Evolutionary conservation across 768 basidiomycete genomes (phyloP).

Genomic region (Mrakia gelida): DNA sequence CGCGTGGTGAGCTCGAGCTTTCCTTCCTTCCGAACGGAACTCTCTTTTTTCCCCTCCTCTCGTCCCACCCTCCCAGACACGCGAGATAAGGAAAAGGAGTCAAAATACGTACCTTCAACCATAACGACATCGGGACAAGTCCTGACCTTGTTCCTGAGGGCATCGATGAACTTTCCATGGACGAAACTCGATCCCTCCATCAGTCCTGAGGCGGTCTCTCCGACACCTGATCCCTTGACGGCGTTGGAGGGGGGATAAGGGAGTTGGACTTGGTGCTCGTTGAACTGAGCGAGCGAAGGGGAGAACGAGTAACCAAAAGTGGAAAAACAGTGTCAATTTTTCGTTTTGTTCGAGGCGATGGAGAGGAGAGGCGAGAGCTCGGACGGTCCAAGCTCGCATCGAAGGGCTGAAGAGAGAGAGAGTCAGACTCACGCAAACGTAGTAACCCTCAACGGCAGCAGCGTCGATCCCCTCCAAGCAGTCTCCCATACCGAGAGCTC

Average conservation of each 20-base stretch:
- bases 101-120: conserved; percentile 44
- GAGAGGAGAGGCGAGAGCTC: not conserved
- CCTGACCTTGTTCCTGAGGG: conserved; percentile 63
- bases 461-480: conserved; percentile 86
- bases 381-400: not conserved
- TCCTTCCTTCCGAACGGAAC: not conserved
- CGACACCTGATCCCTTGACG: conserved; percentile 2
- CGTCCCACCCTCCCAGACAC: not conserved
- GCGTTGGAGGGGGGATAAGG: conserved; percentile 62
- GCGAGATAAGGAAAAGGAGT: too few species aligned
- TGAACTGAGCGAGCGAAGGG: conserved; percentile 50
- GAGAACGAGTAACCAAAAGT: not conserved
- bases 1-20: conserved; percentile 6
- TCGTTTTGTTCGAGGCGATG: not conserved
- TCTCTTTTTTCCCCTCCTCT: not conserved
- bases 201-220: conserved; percentile 12
- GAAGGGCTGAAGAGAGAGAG: too few species aligned
- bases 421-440: conserved; percentile 41
- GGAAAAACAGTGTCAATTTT: not conserved
- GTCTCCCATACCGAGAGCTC: conserved; percentile 67
- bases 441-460: conserved; percentile 76
- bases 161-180: conserved; percentile 84
- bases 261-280: conserved; percentile 68
- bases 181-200: conserved; percentile 80
- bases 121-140: conserved; percentile 65